A percentile compares a stretch with the other conserved stretches of the same genome.
Evolutionary conservation across 495 filamentous ascomycete species (phyloP).

Genomic region (Neurospora sp.): DNA sequence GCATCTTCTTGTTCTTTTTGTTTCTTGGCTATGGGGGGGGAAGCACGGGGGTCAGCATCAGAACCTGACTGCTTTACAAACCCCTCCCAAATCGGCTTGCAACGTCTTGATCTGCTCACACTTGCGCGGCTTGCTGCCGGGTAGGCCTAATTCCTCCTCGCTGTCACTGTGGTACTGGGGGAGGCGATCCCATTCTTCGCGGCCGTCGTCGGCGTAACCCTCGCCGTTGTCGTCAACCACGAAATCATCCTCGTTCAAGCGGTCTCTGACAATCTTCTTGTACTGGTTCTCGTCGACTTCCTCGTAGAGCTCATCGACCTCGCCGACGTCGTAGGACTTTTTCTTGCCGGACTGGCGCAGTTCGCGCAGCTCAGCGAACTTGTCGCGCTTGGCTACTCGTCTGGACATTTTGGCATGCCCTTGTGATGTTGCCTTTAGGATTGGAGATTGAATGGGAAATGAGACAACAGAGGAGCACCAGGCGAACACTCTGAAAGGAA

Average conservation of each 20-base stretch:
- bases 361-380: constrained; percentile 71
- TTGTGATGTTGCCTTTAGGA: neutral
- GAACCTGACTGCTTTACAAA: neutral
- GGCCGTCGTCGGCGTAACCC: constrained; percentile 92
- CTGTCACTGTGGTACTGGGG: constrained; percentile 59
- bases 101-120: constrained; percentile 25
- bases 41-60: neutral
- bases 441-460: neutral
- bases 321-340: constrained; percentile 77
- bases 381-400: constrained; percentile 32
- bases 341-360: constrained; percentile 86
- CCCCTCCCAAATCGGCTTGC: neutral
- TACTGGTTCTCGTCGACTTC: constrained; percentile 96
- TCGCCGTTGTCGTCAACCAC: constrained; percentile 92
- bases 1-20: constrained; percentile 85
- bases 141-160: constrained; percentile 52
- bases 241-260: constrained; percentile 91
- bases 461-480: neutral
- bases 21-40: constrained; percentile 54
- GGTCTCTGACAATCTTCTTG: constrained; percentile 84
- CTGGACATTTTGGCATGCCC: constrained; percentile 29
- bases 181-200: constrained; percentile 87
- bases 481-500: neutral
- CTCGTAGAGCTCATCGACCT: constrained; percentile 81
- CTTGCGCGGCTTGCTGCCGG: constrained; percentile 43